phyloP scores from a whole-genome alignment of 441 rosid species.

The Populus trichocarpa region DNA sequence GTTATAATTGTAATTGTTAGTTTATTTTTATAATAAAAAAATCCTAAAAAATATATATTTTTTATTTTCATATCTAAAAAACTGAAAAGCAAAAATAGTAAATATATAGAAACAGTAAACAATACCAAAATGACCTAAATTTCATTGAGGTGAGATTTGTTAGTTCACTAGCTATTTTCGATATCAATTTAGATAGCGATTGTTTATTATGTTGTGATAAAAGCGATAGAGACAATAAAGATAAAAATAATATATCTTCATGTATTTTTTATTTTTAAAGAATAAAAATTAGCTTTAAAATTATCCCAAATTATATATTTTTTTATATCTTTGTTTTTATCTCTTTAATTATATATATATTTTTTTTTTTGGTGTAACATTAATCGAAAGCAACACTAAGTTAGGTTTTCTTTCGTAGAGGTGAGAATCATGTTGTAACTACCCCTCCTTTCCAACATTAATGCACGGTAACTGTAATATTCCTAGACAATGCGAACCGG shows the following conservation, averaged over 20 bases:
- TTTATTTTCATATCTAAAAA: background rate
- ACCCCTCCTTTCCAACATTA: no score
- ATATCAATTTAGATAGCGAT: no score
- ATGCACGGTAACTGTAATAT: no score
- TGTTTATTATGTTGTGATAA: background rate
- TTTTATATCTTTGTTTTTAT: no score
- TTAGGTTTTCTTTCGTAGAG: background rate
- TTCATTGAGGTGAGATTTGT: no score
- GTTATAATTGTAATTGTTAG: no score
- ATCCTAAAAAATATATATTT: no score
- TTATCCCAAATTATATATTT: background rate
- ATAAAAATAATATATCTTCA: no score
- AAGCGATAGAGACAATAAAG: background rate
- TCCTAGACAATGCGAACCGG: background rate
- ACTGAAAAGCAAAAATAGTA: background rate
- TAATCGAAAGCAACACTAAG: background rate
- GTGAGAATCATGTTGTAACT: background rate
- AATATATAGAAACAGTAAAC: background rate
- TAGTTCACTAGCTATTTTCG: background rate
- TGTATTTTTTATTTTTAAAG: no score
- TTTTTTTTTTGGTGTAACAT: background rate
- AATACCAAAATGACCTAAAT: background rate
- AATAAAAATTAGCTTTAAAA: no score
- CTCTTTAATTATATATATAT: no score
- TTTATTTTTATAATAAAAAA: no score